Evolutionary conservation across 805 yeast species (phyloP).

Genomic region (Sungouiella blattae): DNA sequence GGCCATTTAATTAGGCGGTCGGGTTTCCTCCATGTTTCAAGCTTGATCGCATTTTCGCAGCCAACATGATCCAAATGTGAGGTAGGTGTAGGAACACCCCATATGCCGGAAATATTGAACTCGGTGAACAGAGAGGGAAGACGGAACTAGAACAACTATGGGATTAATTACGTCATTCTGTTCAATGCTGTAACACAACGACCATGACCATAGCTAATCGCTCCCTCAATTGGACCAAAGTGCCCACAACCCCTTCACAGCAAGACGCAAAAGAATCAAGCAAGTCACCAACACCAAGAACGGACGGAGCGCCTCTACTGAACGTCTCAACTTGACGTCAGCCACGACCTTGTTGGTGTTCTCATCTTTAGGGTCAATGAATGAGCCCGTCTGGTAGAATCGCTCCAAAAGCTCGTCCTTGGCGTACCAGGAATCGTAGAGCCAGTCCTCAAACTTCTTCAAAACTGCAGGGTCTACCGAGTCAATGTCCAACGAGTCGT

Average conservation of each 20-base stretch:
- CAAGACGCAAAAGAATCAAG: slow-evolving; percentile 2
- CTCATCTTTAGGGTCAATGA: slow-evolving; percentile 34
- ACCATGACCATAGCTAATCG: no score
- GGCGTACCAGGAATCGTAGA: slow-evolving; percentile 65
- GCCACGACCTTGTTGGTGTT: slow-evolving; percentile 12
- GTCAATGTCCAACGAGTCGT: slow-evolving; percentile 39
- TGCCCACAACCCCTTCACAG: not conserved
- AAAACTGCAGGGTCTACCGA: slow-evolving; percentile 40
- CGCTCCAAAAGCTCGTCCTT: slow-evolving; percentile 72
- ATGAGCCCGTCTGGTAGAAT: slow-evolving; percentile 55
- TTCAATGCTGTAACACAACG: no score
- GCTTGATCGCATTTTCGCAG: no score
- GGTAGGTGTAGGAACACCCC: not conserved
- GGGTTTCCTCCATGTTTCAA: no score
- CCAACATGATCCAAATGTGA: not conserved
- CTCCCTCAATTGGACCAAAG: not conserved
- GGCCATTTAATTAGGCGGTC: no score
- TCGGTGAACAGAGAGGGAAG: no score
- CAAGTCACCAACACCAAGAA: slow-evolving; percentile 6
- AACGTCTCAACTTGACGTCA: slow-evolving; percentile 11
- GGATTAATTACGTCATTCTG: no score
- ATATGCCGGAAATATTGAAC: not conserved
- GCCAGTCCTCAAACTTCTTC: slow-evolving; percentile 67
- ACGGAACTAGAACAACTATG: no score
- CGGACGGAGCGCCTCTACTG: slow-evolving; percentile 9